Percentiles rank a stretch among this genome's conserved stretches.
These are phyloP conservation scores for Prunus mira DNA, from an alignment of 306 rosid genomes.

Conservation along the genomic window DNA sequence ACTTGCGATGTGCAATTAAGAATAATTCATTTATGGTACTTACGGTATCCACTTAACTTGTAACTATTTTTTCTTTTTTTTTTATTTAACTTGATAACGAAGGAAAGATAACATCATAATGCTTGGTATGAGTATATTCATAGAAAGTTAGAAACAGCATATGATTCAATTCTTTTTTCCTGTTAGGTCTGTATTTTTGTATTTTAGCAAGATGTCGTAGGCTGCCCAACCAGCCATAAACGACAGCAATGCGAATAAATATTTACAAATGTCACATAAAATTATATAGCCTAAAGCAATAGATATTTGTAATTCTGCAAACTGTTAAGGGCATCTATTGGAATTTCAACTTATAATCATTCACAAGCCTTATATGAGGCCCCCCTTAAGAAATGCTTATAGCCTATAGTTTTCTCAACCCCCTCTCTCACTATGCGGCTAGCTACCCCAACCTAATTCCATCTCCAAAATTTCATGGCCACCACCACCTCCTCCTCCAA, in stretches of 20 bases:
- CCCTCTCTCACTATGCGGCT: background rate
- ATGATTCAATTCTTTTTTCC: background rate
- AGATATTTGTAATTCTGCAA: slow-evolving; percentile 1
- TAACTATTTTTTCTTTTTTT: background rate
- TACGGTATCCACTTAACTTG: background rate
- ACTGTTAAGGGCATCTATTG: slow-evolving; percentile 10
- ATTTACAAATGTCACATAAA: background rate
- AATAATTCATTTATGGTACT: no score
- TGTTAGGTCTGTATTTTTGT: background rate
- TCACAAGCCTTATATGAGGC: slow-evolving; percentile 1
- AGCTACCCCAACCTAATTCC: slow-evolving; percentile 8
- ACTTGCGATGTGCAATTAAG: no score
- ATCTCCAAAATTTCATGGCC: slow-evolving; percentile 44
- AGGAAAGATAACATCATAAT: background rate
- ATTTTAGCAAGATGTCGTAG: background rate
- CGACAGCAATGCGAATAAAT: background rate
- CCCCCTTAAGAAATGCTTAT: slow-evolving; percentile 10
- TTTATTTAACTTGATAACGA: background rate
- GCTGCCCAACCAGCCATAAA: background rate
- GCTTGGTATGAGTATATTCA: background rate
- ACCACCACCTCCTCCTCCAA: slow-evolving; percentile 35
- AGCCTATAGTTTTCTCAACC: slow-evolving; percentile 11
- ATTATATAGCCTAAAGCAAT: background rate
- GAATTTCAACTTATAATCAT: slow-evolving; percentile 9
- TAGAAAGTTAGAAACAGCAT: background rate